Evolutionary conservation across 306 rosid species (phyloP), one percentile per base, ranked within the genome.

Genomic region (Ammopiptanthus mongolicus): DNA sequence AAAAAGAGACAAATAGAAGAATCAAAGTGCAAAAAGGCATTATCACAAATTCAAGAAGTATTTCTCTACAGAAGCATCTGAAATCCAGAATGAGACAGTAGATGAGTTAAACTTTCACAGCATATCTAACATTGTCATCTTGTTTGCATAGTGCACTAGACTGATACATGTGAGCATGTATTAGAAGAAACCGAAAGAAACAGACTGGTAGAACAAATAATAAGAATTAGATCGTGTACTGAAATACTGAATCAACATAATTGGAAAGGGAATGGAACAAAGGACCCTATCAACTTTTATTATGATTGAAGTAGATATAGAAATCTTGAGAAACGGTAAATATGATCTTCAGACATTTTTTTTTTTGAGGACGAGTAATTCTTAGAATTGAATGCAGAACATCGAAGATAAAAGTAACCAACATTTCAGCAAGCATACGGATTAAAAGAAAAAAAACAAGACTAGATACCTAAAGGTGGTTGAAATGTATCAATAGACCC

Each of bases 71-170:
- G 15, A 65, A 80, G 44, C 19, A 47, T 37, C 61, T 14, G 31
- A 61, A 39, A 52, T 50, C 42, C 73, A 68, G 75, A 68, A 68
- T 41, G 44, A 50, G 33, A 61, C 41, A 50, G 52, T 66, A 48
- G 48, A 59, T 8, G 39, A 67, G 63, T 67, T 28, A 48, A 46
- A 17, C 41, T 36, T 44, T 17, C 14, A 71, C 22, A 28, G 55
- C 56, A 41, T 15, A 46, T 21, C 57, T 33, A 51, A 51, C 36
- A 50, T 25, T 22, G 46, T 8, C 29, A 41, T 19, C 59, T 62
- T 15, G 21, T 22, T 39, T 46, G 66, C 19, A 60, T 25, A 29
- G 60, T 18, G 10, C 34, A 69, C 18, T 33, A 21, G 23, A 59
- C 22, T 8, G 22, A 58, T 36, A 17, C 41, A 52, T 39, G 53